Evolutionary conservation across 192 early-diverging fungal genomes (phyloP).

Genomic region (Jimgerdemannia flammicorona): DNA sequence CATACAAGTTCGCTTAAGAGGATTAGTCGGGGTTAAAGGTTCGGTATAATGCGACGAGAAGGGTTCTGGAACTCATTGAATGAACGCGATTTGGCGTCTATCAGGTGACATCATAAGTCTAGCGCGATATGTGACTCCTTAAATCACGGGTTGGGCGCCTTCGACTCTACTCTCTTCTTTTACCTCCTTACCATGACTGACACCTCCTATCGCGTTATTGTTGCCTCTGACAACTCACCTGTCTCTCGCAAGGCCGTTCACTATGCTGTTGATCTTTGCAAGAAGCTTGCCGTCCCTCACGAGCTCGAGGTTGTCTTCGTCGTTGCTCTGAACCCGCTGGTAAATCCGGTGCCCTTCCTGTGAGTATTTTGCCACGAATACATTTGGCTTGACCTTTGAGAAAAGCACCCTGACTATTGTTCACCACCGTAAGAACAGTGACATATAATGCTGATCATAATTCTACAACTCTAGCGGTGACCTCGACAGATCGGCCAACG

Average conservation of each 20-base stretch:
- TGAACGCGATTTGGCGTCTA: no score
- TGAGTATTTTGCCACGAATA: not conserved
- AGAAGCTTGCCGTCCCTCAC: not conserved
- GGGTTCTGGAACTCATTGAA: no score
- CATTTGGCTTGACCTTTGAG: not conserved
- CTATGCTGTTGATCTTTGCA: not conserved
- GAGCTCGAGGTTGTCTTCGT: not conserved
- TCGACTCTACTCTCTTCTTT: no score
- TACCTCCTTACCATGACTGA: not conserved
- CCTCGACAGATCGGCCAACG: not conserved
- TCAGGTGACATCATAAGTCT: no score
- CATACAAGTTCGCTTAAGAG: no score
- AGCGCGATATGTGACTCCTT: no score
- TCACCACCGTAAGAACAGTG: not conserved
- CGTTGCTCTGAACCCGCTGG: not conserved
- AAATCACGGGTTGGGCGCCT: no score
- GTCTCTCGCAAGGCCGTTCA: not conserved
- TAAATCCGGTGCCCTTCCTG: not conserved
- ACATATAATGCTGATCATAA: not conserved
- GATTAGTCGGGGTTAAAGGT: no score
- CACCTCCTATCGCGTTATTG: not conserved
- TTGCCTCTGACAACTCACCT: not conserved
- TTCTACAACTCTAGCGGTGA: not conserved
- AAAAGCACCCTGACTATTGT: not conserved
- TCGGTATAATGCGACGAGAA: no score